A percentile compares a stretch with the other conserved stretches of the same genome.
Conservation (phyloP, 140 eudicot genomes). For the Flaveria floridana region DNA sequence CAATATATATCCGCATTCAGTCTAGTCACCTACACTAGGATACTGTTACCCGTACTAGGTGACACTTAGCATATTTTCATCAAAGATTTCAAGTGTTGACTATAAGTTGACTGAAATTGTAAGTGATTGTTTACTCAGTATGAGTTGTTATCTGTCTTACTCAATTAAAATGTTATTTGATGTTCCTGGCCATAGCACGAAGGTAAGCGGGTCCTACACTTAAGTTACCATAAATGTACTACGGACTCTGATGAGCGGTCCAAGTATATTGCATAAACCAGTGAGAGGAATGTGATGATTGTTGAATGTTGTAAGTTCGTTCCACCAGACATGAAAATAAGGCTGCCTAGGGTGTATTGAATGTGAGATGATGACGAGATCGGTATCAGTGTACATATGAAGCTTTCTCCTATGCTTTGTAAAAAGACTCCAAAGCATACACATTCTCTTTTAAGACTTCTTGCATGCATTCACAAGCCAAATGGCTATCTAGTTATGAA, state of each 20-base stretch:
- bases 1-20: no score
- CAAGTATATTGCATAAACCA: slow-evolving; percentile 67
- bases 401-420: slow-evolving; percentile 84
- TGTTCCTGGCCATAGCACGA: slow-evolving; percentile 51
- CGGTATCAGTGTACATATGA: slow-evolving; percentile 78
- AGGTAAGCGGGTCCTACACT: slow-evolving; percentile 51
- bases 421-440: slow-evolving; percentile 55
- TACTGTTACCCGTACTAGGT: no score
- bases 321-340: slow-evolving; percentile 78
- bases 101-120: no score
- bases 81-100: no score
- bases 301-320: slow-evolving; percentile 87
- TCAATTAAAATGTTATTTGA: no score
- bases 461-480: slow-evolving; percentile 32
- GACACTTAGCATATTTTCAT: no score
- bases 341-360: slow-evolving; percentile 69
- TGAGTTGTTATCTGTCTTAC: no score
- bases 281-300: slow-evolving; percentile 62
- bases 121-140: no score
- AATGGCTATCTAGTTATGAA: no score
- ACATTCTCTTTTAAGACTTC: slow-evolving; percentile 66
- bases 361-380: slow-evolving; percentile 72
- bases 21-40: no score
- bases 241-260: slow-evolving; percentile 45
- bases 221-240: slow-evolving; percentile 57